Percentiles rank a stretch among this genome's conserved stretches.
Evolutionary conservation across 2,329 filamentous ascomycete species (phyloP).

Genomic region (Fusarium anthophilum): DNA sequence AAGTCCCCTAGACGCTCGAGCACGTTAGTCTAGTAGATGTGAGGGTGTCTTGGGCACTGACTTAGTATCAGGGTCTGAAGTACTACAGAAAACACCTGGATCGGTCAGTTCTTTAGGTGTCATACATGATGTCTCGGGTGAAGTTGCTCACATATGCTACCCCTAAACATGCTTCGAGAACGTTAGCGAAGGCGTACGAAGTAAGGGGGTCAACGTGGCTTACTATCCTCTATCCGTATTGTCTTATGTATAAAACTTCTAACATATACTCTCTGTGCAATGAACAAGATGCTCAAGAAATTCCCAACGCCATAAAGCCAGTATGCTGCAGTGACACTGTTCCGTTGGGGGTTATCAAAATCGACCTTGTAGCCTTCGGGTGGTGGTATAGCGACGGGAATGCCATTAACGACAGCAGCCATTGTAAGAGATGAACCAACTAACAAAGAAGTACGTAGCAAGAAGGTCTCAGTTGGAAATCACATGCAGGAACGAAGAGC

Average conservation of each 20-base stretch:
- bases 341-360: slow-evolving; percentile 41
- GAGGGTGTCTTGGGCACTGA: neutral
- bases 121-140: neutral
- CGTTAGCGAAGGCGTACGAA: neutral
- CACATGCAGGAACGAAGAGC: neutral
- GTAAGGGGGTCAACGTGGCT: neutral
- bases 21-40: neutral
- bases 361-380: slow-evolving; percentile 44
- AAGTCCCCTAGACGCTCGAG: slow-evolving; percentile 8
- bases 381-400: slow-evolving; percentile 35
- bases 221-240: slow-evolving; percentile 7
- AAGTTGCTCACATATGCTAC: slow-evolving; percentile 8
- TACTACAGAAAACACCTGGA: slow-evolving; percentile 13
- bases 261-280: slow-evolving; percentile 41
- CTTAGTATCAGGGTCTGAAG: slow-evolving; percentile 19
- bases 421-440: neutral
- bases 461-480: neutral
- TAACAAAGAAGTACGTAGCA: neutral
- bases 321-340: slow-evolving; percentile 27
- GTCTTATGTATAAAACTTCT: slow-evolving; percentile 16
- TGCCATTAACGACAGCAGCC: slow-evolving; percentile 38
- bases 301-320: slow-evolving; percentile 35
- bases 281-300: slow-evolving; percentile 15
- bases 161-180: neutral
- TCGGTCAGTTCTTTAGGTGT: neutral